Evolutionary conservation across 2,329 filamentous ascomycete genomes (phyloP).

Genomic region (Epichloe amarillans): DNA sequence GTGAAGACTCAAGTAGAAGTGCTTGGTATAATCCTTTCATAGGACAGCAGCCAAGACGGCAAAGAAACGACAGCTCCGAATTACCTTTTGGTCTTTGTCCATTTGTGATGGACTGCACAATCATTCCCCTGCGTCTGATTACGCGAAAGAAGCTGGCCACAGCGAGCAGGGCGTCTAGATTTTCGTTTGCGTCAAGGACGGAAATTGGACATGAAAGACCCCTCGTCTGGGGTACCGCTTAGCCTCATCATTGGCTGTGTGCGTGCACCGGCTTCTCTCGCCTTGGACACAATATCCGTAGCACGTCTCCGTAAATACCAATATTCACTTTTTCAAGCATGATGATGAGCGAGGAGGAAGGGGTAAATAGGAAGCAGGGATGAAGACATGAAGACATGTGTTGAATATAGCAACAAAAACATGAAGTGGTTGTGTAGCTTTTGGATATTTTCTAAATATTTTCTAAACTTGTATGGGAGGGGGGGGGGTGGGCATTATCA

Average conservation of each 20-base stretch:
- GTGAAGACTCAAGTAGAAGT: not conserved
- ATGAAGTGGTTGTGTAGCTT: not conserved
- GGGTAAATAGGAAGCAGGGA: not conserved
- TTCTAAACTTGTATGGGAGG: not conserved
- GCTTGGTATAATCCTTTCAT: no score
- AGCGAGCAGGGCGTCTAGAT: slow-evolving; percentile 10
- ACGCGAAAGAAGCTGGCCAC: slow-evolving; percentile 5
- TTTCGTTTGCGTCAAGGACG: not conserved
- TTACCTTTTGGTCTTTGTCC: not conserved
- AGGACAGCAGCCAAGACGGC: no score
- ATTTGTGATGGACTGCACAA: not conserved
- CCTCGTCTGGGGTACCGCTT: no score
- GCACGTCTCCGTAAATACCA: not conserved
- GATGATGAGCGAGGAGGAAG: not conserved
- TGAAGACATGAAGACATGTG: not conserved
- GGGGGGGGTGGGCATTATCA: not conserved
- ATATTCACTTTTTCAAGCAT: not conserved
- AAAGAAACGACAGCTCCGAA: not conserved
- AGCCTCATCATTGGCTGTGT: not conserved
- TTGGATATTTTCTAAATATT: not conserved
- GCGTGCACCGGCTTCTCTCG: not conserved
- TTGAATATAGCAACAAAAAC: not conserved
- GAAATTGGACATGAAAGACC: no score
- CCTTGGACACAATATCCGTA: not conserved
- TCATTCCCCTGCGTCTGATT: not conserved